Conservation (phyloP, 805 yeast species). For the Candida xiaguanensis region DNA sequence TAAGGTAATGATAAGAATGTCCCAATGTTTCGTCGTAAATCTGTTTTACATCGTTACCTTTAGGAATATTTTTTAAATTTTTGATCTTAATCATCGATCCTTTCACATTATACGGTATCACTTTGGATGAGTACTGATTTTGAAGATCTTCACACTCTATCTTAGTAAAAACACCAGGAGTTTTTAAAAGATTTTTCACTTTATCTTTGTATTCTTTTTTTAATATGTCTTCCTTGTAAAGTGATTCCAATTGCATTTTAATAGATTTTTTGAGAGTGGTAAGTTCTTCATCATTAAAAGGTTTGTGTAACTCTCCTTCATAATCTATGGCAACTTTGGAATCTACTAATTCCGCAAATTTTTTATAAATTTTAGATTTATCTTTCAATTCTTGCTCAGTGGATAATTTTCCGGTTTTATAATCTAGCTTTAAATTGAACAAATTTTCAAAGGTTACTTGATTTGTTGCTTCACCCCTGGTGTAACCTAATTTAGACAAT, state of each 20-base stretch:
- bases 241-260: constrained; percentile 15
- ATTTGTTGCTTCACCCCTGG: constrained; percentile 51
- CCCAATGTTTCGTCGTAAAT: constrained; percentile 1
- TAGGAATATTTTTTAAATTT: constrained; percentile 41
- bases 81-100: constrained; percentile 35
- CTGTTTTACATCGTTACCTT: constrained; percentile 14
- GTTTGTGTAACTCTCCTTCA: constrained; percentile 35
- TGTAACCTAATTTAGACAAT: constrained; percentile 49
- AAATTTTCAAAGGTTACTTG: constrained; percentile 53
- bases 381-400: constrained; percentile 18
- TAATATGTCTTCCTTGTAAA: constrained; percentile 21
- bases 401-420: constrained; percentile 34
- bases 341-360: constrained; percentile 41
- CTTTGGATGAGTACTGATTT: constrained; percentile 50
- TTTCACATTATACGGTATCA: constrained; percentile 47
- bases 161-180: constrained; percentile 36
- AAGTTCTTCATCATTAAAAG: constrained; percentile 26
- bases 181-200: constrained; percentile 42
- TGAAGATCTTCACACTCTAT: constrained; percentile 38
- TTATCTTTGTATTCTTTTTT: constrained; percentile 36
- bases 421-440: constrained; percentile 40
- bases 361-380: constrained; percentile 26
- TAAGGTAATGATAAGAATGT: constrained; percentile 1
- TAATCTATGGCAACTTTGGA: constrained; percentile 46
- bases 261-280: constrained; percentile 17